Evolutionary conservation across 305 asterid genomes (phyloP).

Genomic region (Fraxinus velutina): DNA sequence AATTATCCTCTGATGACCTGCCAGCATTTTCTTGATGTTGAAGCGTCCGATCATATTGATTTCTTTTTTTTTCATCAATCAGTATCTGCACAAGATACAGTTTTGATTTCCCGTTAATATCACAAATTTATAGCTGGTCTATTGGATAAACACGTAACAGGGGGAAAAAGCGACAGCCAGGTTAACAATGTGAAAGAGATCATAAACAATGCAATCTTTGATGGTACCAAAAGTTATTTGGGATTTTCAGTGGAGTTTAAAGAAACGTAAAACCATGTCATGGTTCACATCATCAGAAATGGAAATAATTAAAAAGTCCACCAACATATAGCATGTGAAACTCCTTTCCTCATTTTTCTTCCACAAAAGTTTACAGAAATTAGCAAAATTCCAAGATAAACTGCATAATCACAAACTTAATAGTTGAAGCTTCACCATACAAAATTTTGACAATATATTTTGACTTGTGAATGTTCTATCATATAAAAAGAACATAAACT

Average conservation of each 20-base stretch:
- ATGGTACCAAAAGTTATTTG: neutral
- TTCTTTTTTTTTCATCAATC: slow-evolving; percentile 55
- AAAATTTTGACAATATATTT: neutral
- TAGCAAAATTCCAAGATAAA: neutral
- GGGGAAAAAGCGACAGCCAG: neutral
- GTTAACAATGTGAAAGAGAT: neutral
- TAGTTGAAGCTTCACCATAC: neutral
- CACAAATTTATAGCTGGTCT: slow-evolving; percentile 11
- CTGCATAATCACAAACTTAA: neutral
- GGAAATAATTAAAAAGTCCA: neutral
- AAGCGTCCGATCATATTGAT: slow-evolving; percentile 59
- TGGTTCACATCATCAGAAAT: neutral
- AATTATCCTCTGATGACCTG: slow-evolving; percentile 36
- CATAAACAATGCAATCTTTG: neutral
- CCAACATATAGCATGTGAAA: neutral
- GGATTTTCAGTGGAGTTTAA: neutral
- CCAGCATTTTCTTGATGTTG: slow-evolving; percentile 31
- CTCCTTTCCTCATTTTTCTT: neutral
- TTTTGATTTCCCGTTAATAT: neutral
- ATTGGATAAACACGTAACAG: neutral
- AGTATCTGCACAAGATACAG: slow-evolving; percentile 44
- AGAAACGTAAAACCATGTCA: neutral
- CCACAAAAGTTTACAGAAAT: neutral
- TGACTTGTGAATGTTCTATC: neutral
- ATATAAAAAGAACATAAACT: neutral